Conservation (phyloP, 2,329 filamentous ascomycete genomes). For the Trichoderma lentiforme region DNA sequence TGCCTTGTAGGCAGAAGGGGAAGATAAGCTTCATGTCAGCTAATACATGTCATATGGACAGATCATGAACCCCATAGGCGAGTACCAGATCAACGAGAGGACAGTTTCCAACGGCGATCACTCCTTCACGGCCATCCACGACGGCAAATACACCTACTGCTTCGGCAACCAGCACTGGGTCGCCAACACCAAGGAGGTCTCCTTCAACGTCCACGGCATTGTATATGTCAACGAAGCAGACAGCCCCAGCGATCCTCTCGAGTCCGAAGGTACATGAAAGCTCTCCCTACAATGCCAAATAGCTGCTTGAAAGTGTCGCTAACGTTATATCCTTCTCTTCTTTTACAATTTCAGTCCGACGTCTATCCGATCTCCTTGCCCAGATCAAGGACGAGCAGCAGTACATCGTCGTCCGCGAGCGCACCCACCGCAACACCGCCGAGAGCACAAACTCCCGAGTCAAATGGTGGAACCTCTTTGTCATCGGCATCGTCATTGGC, state of each 20-base stretch:
- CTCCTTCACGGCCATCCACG: constrained; percentile 78
- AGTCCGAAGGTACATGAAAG: constrained; percentile 69
- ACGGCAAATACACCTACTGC: constrained; percentile 94
- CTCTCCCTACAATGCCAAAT: constrained; percentile 16
- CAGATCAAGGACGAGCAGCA: constrained; percentile 97
- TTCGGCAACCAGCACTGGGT: constrained; percentile 99
- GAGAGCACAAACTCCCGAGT: constrained; percentile 97
- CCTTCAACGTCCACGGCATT: constrained; percentile 98
- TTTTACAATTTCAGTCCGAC: constrained; percentile 57
- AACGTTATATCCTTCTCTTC: background rate
- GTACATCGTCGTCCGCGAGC: constrained; percentile 93
- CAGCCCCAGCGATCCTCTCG: constrained; percentile 79
- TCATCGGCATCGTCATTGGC: constrained; percentile 81
- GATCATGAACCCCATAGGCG: constrained; percentile 75
- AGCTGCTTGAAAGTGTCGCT: background rate
- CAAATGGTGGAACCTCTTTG: constrained; percentile 99
- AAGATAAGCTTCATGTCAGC: background rate
- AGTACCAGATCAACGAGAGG: constrained; percentile 77
- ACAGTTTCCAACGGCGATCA: constrained; percentile 86
- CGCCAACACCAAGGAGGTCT: constrained; percentile 93
- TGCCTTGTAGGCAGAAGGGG: constrained; percentile 15
- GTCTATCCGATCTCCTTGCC: constrained; percentile 77
- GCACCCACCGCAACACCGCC: constrained; percentile 95
- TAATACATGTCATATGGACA: constrained; percentile 30
- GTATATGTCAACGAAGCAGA: constrained; percentile 94